Evolutionary conservation across 768 basidiomycete genomes (phyloP), one percentile per base, ranked within the genome.

Genomic region (Boletus vinaceobasis): DNA sequence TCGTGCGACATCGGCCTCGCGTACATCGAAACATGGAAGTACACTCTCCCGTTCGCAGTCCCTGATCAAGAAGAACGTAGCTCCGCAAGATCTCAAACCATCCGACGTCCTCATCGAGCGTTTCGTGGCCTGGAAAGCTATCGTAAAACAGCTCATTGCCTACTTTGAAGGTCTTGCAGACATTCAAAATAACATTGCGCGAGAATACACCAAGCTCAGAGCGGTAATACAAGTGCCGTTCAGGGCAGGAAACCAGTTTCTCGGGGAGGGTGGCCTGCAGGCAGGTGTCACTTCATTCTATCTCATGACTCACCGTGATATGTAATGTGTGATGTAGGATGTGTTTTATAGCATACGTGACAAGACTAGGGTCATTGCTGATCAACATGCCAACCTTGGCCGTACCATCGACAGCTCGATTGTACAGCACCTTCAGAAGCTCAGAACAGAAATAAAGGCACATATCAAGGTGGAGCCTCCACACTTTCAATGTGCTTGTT

Each of bases 181-280:
- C 69, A 96, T 98, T 56, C 89, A 99, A 75, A 92, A 91, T 72
- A 95, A 95, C 70, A 88, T 92, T 7, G 93, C 95, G 13, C 84
- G 85, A 57, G 96, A 98, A 73, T 81, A 98, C 66, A 90, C 88
- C 7, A 95, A 96, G 70, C 85, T 99, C 42, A 90, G 90, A 10
- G 93, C 87, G 2, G 92, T 98, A 57, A 96, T 99, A 56, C 96
- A 99, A 70, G 96, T 98, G 0, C 97, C 97, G 0, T 98, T 99
- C 76, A 78, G 88, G 35, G 83, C 91, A 3, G 95, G 94, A 7
- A 96, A 97, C 73, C 96, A 98, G 76, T 99, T 99, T 68, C 78
- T 99, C 5, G 97, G 97, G n/a, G 94, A 98, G 71, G 92, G 91
- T 13, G 96, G 97, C 45, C 76, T 99, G 46, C 93, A 95, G 81